Evolutionary conservation across 2,329 filamentous ascomycete genomes (phyloP).

Genomic region (Alternaria longipes): DNA sequence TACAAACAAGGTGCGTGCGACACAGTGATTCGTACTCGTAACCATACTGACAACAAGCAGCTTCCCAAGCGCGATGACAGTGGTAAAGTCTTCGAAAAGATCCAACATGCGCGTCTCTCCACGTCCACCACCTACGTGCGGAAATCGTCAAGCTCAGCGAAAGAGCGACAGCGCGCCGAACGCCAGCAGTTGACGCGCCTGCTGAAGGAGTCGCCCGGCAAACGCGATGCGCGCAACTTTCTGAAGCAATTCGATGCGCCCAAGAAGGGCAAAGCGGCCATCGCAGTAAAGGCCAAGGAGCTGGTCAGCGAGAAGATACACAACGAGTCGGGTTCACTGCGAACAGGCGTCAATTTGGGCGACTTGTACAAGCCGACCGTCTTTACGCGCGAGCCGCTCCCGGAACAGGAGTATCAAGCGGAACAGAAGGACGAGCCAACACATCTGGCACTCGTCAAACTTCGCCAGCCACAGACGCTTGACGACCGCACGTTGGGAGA

Average conservation of each 20-base stretch:
- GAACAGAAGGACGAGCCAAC: conserved; percentile 56
- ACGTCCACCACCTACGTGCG: conserved; percentile 29
- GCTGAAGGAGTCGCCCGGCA: conserved; percentile 87
- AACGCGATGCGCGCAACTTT: conserved; percentile 91
- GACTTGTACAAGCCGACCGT: conserved; percentile 67
- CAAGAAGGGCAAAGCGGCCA: conserved; percentile 26
- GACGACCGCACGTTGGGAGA: conserved; percentile 75
- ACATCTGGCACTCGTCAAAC: conserved; percentile 86
- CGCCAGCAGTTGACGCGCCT: conserved; percentile 57
- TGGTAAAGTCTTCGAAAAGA: conserved; percentile 9
- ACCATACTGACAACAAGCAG: conserved; percentile 22
- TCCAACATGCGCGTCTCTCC: conserved; percentile 13
- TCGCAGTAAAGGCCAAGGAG: conserved; percentile 21
- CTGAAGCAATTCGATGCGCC: conserved; percentile 78
- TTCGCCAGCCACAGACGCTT: conserved; percentile 76
- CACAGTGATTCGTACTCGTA: conserved; percentile 19
- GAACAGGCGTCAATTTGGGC: conserved; percentile 67
- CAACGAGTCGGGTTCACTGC: conserved; percentile 46
- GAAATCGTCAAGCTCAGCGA: conserved; percentile 40
- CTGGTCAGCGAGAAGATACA: conserved; percentile 36
- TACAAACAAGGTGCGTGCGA: conserved; percentile 31
- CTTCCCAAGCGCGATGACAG: conserved; percentile 37
- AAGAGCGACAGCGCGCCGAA: conserved; percentile 49
- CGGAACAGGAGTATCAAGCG: conserved; percentile 43
- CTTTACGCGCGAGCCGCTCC: conserved; percentile 64